Evolutionary conservation across 768 basidiomycete species (phyloP).

Genomic region (Suillus luteus): DNA sequence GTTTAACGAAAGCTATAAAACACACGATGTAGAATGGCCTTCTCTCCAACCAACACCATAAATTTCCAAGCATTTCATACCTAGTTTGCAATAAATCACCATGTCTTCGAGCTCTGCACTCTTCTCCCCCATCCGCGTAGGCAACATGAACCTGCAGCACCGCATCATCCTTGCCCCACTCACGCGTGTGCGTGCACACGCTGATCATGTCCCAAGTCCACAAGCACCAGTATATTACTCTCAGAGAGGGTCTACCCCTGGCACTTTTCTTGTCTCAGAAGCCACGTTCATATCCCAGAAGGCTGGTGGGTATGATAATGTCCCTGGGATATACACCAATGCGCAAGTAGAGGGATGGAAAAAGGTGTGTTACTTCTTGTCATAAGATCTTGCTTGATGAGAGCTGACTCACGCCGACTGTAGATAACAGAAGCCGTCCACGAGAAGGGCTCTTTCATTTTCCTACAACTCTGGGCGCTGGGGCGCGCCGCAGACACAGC

Average conservation of each 20-base stretch:
- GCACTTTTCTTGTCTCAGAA: constrained; percentile 60
- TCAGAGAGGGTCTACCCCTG: constrained; percentile 48
- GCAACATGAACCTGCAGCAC: constrained; percentile 44
- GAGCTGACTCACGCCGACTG: background rate
- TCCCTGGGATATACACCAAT: constrained; percentile 66
- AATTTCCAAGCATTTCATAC: background rate
- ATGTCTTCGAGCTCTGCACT: constrained; percentile 26
- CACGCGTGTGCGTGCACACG: constrained; percentile 45
- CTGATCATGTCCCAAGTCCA: constrained; percentile 38
- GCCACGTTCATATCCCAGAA: constrained; percentile 51
- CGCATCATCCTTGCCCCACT: constrained; percentile 56
- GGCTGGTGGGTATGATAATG: constrained; percentile 50
- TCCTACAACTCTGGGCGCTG: constrained; percentile 55
- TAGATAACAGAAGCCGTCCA: constrained; percentile 63
- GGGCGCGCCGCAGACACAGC: constrained; percentile 43
- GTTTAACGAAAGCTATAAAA: background rate
- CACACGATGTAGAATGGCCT: background rate
- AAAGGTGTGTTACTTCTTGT: constrained; percentile 29
- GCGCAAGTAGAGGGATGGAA: constrained; percentile 60
- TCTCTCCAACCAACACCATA: background rate
- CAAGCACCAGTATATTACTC: constrained; percentile 48
- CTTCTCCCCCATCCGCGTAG: constrained; percentile 50
- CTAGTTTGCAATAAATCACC: background rate
- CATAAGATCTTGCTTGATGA: too few relatives aligned
- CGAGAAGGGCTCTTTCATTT: constrained; percentile 49